These are phyloP conservation scores for Fusarium pseudograminearum DNA, from an alignment of 2,329 filamentous ascomycete species.

Conservation along the genomic window DNA sequence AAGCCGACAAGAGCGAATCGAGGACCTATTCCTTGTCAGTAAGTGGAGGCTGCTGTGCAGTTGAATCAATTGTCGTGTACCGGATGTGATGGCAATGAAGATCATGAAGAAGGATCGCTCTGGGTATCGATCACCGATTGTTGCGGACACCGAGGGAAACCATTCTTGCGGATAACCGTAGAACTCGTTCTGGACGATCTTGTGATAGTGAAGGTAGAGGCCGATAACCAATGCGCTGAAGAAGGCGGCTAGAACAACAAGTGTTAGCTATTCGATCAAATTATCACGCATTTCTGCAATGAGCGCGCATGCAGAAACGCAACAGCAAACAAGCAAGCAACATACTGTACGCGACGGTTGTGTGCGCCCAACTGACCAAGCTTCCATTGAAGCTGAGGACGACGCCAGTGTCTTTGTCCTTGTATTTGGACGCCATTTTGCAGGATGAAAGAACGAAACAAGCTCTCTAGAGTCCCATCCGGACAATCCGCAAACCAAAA, in stretches of 20 bases:
- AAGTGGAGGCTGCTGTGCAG: background rate
- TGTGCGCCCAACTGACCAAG: slow-evolving; percentile 93
- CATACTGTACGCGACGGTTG: slow-evolving; percentile 82
- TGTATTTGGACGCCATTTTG: slow-evolving; percentile 63
- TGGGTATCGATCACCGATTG: slow-evolving; percentile 96
- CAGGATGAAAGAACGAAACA: slow-evolving; percentile 38
- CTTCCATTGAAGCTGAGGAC: slow-evolving; percentile 79
- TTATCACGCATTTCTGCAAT: background rate
- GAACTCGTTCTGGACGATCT: slow-evolving; percentile 98
- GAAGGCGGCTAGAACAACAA: slow-evolving; percentile 75
- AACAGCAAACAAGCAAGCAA: slow-evolving; percentile 34
- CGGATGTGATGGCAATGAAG: slow-evolving; percentile 96
- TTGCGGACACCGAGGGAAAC: slow-evolving; percentile 96
- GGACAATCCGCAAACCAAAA: slow-evolving; percentile 47
- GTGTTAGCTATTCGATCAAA: slow-evolving; percentile 39
- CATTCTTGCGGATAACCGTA: slow-evolving; percentile 95
- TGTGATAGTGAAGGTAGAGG: slow-evolving; percentile 86
- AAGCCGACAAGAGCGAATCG: slow-evolving; percentile 90
- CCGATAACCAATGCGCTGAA: slow-evolving; percentile 87
- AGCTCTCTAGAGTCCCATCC: slow-evolving; percentile 48
- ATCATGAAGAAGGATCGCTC: slow-evolving; percentile 97
- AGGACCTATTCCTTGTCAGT: slow-evolving; percentile 70
- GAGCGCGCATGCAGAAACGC: slow-evolving; percentile 8
- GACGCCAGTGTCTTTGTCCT: slow-evolving; percentile 73
- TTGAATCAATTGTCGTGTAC: slow-evolving; percentile 57